Conservation (phyloP, 176 grass and related monocot species). For the Phragmites australis region DNA sequence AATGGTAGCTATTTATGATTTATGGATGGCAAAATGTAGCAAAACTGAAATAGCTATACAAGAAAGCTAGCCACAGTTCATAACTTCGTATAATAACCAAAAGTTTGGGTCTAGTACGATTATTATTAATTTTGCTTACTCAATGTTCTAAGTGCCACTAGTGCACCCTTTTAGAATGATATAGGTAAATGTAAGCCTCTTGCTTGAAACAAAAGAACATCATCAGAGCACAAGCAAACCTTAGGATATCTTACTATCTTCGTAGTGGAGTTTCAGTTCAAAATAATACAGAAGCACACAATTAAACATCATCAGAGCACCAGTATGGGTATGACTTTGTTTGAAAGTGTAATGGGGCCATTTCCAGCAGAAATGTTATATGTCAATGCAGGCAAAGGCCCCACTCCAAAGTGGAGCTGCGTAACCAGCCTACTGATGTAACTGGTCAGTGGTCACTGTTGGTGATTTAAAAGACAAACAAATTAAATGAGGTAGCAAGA, state of each 20-base stretch:
- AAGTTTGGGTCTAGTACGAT: conserved; percentile 4
- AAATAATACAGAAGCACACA: conserved; percentile 14
- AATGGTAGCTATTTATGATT: not conserved
- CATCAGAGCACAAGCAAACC: not conserved
- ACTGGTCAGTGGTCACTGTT: not conserved
- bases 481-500: not conserved
- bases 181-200: not conserved
- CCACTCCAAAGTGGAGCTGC: conserved; percentile 18
- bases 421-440: not conserved
- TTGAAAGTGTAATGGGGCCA: not conserved
- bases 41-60: conserved; percentile 16
- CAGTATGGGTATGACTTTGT: not conserved
- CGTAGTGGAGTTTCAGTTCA: not conserved
- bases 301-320: conserved; percentile 11
- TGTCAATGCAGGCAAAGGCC: not conserved
- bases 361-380: conserved; percentile 23
- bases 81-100: conserved; percentile 16
- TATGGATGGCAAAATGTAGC: conserved; percentile 5
- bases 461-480: too few relatives aligned
- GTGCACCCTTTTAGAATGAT: conserved; percentile 1
- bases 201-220: conserved; percentile 9
- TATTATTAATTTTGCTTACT: conserved; percentile 1
- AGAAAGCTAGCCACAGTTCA: conserved; percentile 14
- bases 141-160: not conserved
- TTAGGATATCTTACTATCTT: not conserved